A percentile compares a stretch with the other conserved stretches of the same genome.
Evolutionary conservation across 768 basidiomycete species (phyloP).

Genomic region (Mycena venus): DNA sequence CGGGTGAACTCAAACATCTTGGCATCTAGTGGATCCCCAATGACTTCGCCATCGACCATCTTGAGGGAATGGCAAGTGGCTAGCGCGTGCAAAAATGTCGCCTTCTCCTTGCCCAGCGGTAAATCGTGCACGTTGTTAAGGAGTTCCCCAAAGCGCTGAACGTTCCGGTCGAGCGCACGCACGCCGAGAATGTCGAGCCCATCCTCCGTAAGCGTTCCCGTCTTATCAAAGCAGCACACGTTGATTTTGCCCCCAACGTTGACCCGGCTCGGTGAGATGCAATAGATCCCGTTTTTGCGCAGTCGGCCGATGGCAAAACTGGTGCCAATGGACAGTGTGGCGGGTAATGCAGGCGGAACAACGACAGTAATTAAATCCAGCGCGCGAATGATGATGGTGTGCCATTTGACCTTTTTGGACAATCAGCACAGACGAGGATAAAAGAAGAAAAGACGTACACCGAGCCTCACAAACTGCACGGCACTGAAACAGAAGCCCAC

Average conservation of each 20-base stretch:
- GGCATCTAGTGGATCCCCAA: constrained; percentile 96
- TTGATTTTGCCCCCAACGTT: constrained; percentile 97
- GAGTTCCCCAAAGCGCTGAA: constrained; percentile 90
- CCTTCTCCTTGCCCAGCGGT: constrained; percentile 78
- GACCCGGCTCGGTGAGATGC: constrained; percentile 95
- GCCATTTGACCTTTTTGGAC: constrained; percentile 84
- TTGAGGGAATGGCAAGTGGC: constrained; percentile 98
- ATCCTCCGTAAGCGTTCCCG: constrained; percentile 97
- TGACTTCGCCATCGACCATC: constrained; percentile 86
- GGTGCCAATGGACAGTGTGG: constrained; percentile 96
- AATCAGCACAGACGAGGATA: constrained; percentile 2
- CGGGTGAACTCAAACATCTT: constrained; percentile 99
- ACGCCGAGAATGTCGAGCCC: constrained; percentile 97
- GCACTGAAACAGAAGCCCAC: constrained; percentile 94
- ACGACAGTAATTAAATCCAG: constrained; percentile 97
- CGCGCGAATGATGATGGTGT: constrained; percentile 91
- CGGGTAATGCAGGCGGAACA: constrained; percentile 96
- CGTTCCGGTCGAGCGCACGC: constrained; percentile 83
- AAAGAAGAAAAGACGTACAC: constrained; percentile 63
- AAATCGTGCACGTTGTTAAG: constrained; percentile 89
- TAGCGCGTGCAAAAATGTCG: constrained; percentile 91
- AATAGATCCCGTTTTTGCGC: constrained; percentile 90
- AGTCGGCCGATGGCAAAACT: constrained; percentile 94
- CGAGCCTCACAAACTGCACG: constrained; percentile 90
- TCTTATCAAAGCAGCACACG: constrained; percentile 99